A percentile compares a stretch with the other conserved stretches of the same genome.
phyloP scores from a whole-genome alignment of 2,329 filamentous ascomycete species.

The Madurella mycetomatis region DNA sequence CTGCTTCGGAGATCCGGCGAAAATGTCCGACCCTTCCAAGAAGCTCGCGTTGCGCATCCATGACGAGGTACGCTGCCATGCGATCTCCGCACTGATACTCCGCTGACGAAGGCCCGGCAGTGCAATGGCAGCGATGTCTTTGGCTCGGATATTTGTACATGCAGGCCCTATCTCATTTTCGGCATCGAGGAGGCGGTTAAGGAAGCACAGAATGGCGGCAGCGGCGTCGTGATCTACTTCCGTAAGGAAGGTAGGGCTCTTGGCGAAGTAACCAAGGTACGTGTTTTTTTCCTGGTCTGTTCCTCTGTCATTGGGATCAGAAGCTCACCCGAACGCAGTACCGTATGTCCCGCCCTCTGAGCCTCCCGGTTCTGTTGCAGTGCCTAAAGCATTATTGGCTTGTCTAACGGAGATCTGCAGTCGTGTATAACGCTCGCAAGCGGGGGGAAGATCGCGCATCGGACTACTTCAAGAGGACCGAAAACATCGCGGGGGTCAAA shows the following conservation, averaged over 20 bases:
- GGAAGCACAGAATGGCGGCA: slow-evolving; percentile 89
- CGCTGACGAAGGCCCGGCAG: slow-evolving; percentile 30
- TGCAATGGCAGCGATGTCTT: slow-evolving; percentile 98
- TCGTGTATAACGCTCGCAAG: slow-evolving; percentile 76
- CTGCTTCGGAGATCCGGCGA: slow-evolving; percentile 91
- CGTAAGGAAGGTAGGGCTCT: slow-evolving; percentile 92
- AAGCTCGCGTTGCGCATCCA: slow-evolving; percentile 79
- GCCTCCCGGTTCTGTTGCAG: background rate
- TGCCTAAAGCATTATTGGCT: slow-evolving; percentile 2
- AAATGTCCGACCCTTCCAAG: slow-evolving; percentile 82
- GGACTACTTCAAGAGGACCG: slow-evolving; percentile 95
- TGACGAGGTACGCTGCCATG: slow-evolving; percentile 46
- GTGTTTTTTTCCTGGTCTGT: slow-evolving; percentile 26
- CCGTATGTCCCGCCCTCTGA: slow-evolving; percentile 35
- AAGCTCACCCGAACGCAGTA: slow-evolving; percentile 40
- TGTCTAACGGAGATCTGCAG: slow-evolving; percentile 32
- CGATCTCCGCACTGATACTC: background rate
- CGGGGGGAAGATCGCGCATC: slow-evolving; percentile 74
- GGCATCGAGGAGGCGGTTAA: slow-evolving; percentile 97
- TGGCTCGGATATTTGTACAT: slow-evolving; percentile 96
- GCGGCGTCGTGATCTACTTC: slow-evolving; percentile 97
- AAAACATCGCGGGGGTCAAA: slow-evolving; percentile 96
- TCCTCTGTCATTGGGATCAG: slow-evolving; percentile 20
- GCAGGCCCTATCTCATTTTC: slow-evolving; percentile 90
- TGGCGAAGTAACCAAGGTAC: slow-evolving; percentile 92